A percentile compares a stretch with the other conserved stretches of the same genome.
Evolutionary conservation across 2,329 filamentous ascomycete species (phyloP).

Genomic region (Hirsutella thompsonii): DNA sequence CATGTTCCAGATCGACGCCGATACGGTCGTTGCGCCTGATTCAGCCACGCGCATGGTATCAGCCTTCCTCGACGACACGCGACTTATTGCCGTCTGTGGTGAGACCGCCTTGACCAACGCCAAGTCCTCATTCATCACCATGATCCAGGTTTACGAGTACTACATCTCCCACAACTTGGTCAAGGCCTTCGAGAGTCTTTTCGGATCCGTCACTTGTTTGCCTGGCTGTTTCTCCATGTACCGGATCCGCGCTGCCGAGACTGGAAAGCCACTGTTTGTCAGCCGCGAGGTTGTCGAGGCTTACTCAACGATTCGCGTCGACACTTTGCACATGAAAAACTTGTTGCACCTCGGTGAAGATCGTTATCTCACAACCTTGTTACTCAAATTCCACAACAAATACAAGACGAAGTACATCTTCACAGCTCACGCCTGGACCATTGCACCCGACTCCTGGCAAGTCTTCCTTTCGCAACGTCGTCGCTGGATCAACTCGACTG

Average conservation of each 20-base stretch:
- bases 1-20: slow-evolving; percentile 90
- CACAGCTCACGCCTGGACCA: slow-evolving; percentile 87
- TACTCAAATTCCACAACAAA: slow-evolving; percentile 81
- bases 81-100: slow-evolving; percentile 86
- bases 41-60: slow-evolving; percentile 87
- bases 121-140: slow-evolving; percentile 86
- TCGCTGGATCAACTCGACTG: slow-evolving; percentile 98
- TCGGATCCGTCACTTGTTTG: slow-evolving; percentile 93
- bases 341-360: slow-evolving; percentile 92
- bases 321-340: slow-evolving; percentile 98
- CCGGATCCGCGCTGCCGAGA: slow-evolving; percentile 85
- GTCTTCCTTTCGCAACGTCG: slow-evolving; percentile 97
- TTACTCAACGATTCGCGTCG: slow-evolving; percentile 88
- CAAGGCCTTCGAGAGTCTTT: slow-evolving; percentile 95
- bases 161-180: slow-evolving; percentile 96
- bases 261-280: slow-evolving; percentile 91
- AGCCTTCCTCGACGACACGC: slow-evolving; percentile 80
- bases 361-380: slow-evolving; percentile 88
- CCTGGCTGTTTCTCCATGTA: slow-evolving; percentile 99
- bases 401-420: slow-evolving; percentile 99
- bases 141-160: slow-evolving; percentile 99
- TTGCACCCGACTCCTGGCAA: slow-evolving; percentile 84
- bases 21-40: slow-evolving; percentile 85
- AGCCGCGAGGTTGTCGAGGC: slow-evolving; percentile 80
- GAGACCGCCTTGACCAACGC: slow-evolving; percentile 90